Base-by-base conservation (phyloP, 2,329 filamentous ascomycete species). In the Fusarium agapanthi region DNA sequence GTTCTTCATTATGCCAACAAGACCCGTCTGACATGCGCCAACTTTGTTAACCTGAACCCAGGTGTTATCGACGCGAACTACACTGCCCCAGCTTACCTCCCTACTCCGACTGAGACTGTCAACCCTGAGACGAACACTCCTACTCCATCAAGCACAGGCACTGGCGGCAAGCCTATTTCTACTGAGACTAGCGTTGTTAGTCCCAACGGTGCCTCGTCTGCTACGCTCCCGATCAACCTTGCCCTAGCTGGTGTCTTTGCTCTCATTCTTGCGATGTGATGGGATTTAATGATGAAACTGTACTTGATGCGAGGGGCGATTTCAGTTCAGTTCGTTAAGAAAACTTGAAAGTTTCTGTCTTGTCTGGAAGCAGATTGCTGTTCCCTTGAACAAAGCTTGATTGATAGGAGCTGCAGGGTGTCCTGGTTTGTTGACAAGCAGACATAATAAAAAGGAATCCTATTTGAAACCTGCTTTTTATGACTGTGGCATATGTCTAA, bases 1-100 rank as follows among this genome's bases (percentile, higher is more conserved):
- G 89, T 91, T 48, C 76, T 93, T 65, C 91, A 93, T 82, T 90
- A 86, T 73, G 83, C 84, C 75, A 91, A 91, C 84, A 88, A 85
- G 81, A 91, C 88, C 4, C 87, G 90, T 69, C 87, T 92, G 75
- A 87, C 86, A 14, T 92, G 90, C 77, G 90, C 89, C 80, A 91
- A 90, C 84, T 91, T 92, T 77, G 80, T 70, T 60, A 72, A 75
- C 63, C 55, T 74, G 41, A 63, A 71, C 44, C 51, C 58, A 16
- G 63, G 65, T 20, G 30, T 60, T 15, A 59, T 67, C 54, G 73
- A 73, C 58, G 51, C 61, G 34, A 70, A 70, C 28, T 74, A 65
- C 58, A 69, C 72, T 38, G 70, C 57, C 34, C 71, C 69, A 13
- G 57, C 66, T 22, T 72, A 74, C 47, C 65, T 74, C 22, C 72